Evolutionary conservation across 495 filamentous ascomycete species (phyloP), one percentile per base, ranked within the genome.

Genomic region (Chlorociboria aeruginascens): DNA sequence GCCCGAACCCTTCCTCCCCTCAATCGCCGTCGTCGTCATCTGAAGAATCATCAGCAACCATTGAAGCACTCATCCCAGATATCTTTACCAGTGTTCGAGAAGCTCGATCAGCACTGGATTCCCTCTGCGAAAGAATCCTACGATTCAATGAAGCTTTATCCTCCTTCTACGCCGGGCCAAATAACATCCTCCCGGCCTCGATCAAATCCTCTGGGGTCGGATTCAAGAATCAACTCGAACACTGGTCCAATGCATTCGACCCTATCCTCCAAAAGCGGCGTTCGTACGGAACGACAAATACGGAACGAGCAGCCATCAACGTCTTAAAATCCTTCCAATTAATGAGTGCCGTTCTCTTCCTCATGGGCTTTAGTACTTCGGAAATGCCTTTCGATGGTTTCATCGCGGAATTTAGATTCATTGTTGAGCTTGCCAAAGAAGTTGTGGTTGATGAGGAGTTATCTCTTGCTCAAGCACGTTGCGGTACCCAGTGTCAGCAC

Each of bases 241-340:
- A 64, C 12, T 77, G 73, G 73, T 63, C 66, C 7, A 59, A 57
- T 25, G 71, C 73, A 1, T 77, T 76, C 36, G 66, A 72, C 8
- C 69, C 65, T 4, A 67, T 77, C 34, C 61, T 77, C 11, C 54
- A 61, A 13, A 66, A 66, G 17, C 66, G 73, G 33, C 70, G 67
- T 11, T 60, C 55, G 0, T 70, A 71, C 7, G 65, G 67, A 2
- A 66, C 71, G 29, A 70, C 60, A 40, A 72, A 66, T 46, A 72
- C 73, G 40, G 73, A 73, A 48, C 73, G 73, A 43, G 70, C 69
- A 0, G 71, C 66, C 41, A 73, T 74, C 46, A 64, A 71, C 9
- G 70, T 72, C 17, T 61, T 77, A 2, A 75, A 75, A 51, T 75
- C 74, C 70, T 69, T 66, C 35, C 71, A 75, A 37, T 60, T 73